Base-by-base conservation (phyloP, 768 basidiomycete genomes). In the Termitomyces bulborhizus region DNA sequence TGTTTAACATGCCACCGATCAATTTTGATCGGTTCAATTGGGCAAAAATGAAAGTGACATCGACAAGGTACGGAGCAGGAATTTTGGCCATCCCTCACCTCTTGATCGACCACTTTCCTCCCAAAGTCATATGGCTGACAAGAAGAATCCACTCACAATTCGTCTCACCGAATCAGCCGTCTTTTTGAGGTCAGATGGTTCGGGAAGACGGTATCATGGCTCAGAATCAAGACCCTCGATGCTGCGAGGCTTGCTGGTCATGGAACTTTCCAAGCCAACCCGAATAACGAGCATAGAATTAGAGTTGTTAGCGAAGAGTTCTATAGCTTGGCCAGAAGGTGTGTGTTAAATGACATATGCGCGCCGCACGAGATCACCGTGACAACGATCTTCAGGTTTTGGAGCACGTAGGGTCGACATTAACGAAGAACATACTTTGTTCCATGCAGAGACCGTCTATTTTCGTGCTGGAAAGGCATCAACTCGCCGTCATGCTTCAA, bases 291-390 rank as follows among this genome's bases (percentile, higher is more conserved):
- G 85, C 63, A 94, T 99, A 55, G 86, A 86, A 53, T 75, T 97
- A 39, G 83, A 86, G 66, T 71, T 99, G 21, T 75, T 84, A 44
- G 94, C 90, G 3, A 86, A 76, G 56, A 76, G 85, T 3, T 71
- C 76, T 24, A 88, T 85, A 4, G 79, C 83, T 37, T 97, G 93
- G 87, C 85, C 88, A 2, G 93, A 97, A 79, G 91, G 95, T 93
- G 57, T 50, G 77, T 12, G 36, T 44, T 40, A 9, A 40, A 40
- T 44, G 52, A 21, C 52, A 9, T 53, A 53, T 31, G 11, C 6
- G 9, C 46, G n/a, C 13, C 11, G 34, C 32, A 18, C 15, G 44
- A 9, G 31, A 9, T 32, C 31, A 32, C 31, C 8, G 31, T 32
- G 31, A 50, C 40, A 29, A 37, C 40, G 37, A 13, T 21, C 24